Evolutionary conservation across 2,329 filamentous ascomycete species (phyloP).

Genomic region (Trichophaea hybrida): DNA sequence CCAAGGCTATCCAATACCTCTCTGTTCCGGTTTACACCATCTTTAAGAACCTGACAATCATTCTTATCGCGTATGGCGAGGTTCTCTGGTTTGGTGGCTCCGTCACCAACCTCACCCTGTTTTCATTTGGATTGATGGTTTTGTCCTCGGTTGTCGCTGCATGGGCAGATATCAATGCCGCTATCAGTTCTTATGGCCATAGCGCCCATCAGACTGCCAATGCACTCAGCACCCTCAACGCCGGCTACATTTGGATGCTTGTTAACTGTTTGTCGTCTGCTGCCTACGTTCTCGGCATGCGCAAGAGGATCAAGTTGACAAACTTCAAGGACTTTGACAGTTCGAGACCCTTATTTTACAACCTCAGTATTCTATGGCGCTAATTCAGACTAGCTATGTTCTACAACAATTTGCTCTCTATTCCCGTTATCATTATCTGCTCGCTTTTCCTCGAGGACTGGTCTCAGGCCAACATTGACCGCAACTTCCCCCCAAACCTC

Average conservation of each 20-base stretch:
- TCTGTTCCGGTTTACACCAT: slow-evolving; percentile 98
- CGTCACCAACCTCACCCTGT: slow-evolving; percentile 71
- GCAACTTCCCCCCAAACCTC: slow-evolving; percentile 74
- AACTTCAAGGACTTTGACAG: slow-evolving; percentile 99
- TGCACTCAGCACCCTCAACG: slow-evolving; percentile 76
- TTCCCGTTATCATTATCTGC: slow-evolving; percentile 72
- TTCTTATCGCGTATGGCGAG: slow-evolving; percentile 95
- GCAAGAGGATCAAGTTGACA: slow-evolving; percentile 97
- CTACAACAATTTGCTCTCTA: slow-evolving; percentile 97
- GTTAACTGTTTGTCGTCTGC: slow-evolving; percentile 93
- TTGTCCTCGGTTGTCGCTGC: slow-evolving; percentile 86
- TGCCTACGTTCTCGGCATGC: slow-evolving; percentile 79
- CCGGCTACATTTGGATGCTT: slow-evolving; percentile 95
- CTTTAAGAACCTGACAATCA: slow-evolving; percentile 99
- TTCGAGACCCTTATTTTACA: slow-evolving; percentile 37
- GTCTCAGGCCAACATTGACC: slow-evolving; percentile 66
- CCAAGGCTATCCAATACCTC: slow-evolving; percentile 88
- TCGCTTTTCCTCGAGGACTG: slow-evolving; percentile 83
- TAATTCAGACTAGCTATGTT: slow-evolving; percentile 67
- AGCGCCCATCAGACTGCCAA: slow-evolving; percentile 47
- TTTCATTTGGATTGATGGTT: slow-evolving; percentile 95
- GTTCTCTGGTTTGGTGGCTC: slow-evolving; percentile 95
- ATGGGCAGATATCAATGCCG: slow-evolving; percentile 91
- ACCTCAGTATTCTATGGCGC: neutral
- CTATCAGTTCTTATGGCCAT: slow-evolving; percentile 47